These are phyloP conservation scores for Gypsophila paniculata DNA, from an alignment of 179 eudicot species.

Conservation along the genomic window DNA sequence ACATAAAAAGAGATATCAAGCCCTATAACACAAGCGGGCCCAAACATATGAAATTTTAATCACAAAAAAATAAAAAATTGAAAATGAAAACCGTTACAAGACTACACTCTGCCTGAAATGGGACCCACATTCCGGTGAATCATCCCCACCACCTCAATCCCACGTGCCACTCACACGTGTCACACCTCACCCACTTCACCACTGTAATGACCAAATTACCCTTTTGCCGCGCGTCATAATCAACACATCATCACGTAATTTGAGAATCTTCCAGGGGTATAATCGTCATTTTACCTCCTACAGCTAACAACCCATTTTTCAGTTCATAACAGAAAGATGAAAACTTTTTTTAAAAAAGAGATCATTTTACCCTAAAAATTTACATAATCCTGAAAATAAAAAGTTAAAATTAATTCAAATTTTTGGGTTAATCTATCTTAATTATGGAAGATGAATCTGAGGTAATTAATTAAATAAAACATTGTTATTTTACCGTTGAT, in stretches of 20 bases:
- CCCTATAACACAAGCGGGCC: too few species aligned
- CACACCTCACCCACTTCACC: not conserved
- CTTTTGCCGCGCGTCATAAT: not conserved
- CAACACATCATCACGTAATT: not conserved
- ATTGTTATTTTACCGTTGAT: not conserved
- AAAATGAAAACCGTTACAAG: slow-evolving; percentile 1
- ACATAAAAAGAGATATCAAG: too few species aligned
- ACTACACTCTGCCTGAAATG: not conserved
- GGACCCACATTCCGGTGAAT: slow-evolving; percentile 6
- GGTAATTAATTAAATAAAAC: slow-evolving; percentile 13
- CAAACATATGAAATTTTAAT: not conserved
- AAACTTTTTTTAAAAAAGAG: slow-evolving; percentile 6
- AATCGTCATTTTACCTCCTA: slow-evolving; percentile 11
- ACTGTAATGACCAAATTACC: not conserved
- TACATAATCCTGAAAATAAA: too few species aligned
- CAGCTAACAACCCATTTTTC: slow-evolving; percentile 27
- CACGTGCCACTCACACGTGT: slow-evolving; percentile 27
- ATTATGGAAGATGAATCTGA: slow-evolving; percentile 31
- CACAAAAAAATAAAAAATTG: not conserved
- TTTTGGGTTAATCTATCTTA: too few species aligned
- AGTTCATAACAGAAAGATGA: slow-evolving; percentile 59
- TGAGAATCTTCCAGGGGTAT: slow-evolving; percentile 10
- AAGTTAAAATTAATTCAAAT: not conserved
- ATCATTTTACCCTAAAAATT: slow-evolving; percentile 17
- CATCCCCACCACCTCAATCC: not conserved